Base-by-base conservation (phyloP, 768 basidiomycete genomes). In the Leucogyrophana mollusca region DNA sequence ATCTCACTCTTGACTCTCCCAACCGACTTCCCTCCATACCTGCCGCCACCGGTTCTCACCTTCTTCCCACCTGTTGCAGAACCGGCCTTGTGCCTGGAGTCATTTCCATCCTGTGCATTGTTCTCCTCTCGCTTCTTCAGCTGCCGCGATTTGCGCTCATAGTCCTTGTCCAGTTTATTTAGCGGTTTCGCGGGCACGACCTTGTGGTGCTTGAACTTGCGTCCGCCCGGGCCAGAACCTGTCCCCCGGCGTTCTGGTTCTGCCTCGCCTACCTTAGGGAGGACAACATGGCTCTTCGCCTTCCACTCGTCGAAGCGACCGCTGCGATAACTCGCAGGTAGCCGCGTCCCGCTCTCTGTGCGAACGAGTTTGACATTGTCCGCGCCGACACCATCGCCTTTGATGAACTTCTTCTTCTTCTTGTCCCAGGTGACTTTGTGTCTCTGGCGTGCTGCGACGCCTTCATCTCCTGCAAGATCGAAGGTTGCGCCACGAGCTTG, bases 231-330 rank as follows among this genome's bases (percentile, higher is more conserved):
- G 3, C 45, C 46, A 33, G 56, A 46, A n/a, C 60, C 62, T 37
- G 54, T 52, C 34, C 61, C 55, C 22, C 61, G 58, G 8, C 52
- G 52, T 23, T 73, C 73, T 38, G 74, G 71, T 64, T 95, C 94
- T 3, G 69, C 73, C 61, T 96, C 94, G 16, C 94, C 94, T n/a
- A 87, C 74, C 48, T 78, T 78, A 0, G 94, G 94, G 27, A 97
- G 64, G 49, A 69, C 76, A n/a, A 81, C 69, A 32, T 79, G 83
- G 41, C 75, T 82, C 67, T 89, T 90, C 50, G 79, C 74, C 65
- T 87, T 89, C 96, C 96, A 99, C 62, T 95, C 93, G 46, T 95
- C 90, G 64, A 91, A 99, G 13, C 91, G 82, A 9, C 96, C 96
- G 55, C 88, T 92, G 43, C 89, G 85, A 68, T 93, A 99, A 9